Evolutionary conservation across 2,329 filamentous ascomycete species (phyloP), one percentile per base, ranked within the genome.

Genomic region (Fusarium oligoseptatum): DNA sequence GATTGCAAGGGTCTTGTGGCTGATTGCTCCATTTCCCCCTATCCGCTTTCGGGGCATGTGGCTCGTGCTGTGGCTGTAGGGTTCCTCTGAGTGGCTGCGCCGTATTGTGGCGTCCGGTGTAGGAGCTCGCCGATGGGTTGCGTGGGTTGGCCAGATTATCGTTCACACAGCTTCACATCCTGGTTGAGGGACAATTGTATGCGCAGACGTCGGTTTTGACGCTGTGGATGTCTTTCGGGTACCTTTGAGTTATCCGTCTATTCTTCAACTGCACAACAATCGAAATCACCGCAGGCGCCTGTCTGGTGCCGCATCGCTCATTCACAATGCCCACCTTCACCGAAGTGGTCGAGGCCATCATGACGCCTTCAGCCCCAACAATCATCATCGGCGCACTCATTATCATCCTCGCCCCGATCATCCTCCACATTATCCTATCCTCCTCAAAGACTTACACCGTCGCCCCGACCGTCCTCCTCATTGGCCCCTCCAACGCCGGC

Each of bases 401-500:
- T 79, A 90, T 94, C 70, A 81, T 98, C 75, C 83, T 92, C 64
- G 86, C 94, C 32, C 97, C 97, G 22, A 80, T 97, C 62, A 81
- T 97, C 64, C 87, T 98, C 57, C 97, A 98, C 85, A 82, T 90
- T 67, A 85, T 93, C 80, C 89, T 98, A 80, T 91, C 95, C 82
- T 89, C 89, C 65, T 88, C 90, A 60, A 89, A 89, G 27, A 83
- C 91, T 15, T 92, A 93, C 78, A 90, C 90, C 41, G 88, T 87
- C 15, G 89, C 93, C 29, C 95, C 96, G 60, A 93, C 92, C 9
- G 91, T 98, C 70, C 86, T 98, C 11, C 89, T 98, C 50, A 82
- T 95, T 58, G 97, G 97, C 1, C 95, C 96, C 17, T 92, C 92
- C 66, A 93, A 92, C 73, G 89, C 91, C 60, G 97, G 97, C 79